A percentile compares a stretch with the other conserved stretches of the same genome.
phyloP scores from a whole-genome alignment of 345 rosid genomes.

The Moricandia arvensis region DNA sequence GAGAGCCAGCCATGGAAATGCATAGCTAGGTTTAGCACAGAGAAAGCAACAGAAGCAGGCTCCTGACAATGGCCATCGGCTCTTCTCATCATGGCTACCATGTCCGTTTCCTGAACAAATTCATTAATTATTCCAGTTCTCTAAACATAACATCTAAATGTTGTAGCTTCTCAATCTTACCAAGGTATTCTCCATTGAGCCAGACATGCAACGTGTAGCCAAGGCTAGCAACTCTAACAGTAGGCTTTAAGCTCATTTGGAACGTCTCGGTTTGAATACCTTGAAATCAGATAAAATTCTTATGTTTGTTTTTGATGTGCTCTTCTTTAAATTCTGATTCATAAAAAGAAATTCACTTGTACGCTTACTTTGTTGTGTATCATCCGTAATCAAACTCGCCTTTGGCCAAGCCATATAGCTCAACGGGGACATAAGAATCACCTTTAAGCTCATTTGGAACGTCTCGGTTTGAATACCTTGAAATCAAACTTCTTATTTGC shows the following conservation, averaged over 20 bases:
- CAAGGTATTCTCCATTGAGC: constrained; percentile 68
- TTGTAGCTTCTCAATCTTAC: constrained; percentile 36
- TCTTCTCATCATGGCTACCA: constrained; percentile 81
- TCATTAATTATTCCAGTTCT: neutral
- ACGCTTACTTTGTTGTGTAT: constrained; percentile 55
- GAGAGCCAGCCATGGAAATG: neutral
- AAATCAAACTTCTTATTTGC: constrained; percentile 53
- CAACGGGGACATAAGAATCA: constrained; percentile 44
- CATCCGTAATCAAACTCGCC: constrained; percentile 74
- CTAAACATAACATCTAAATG: neutral
- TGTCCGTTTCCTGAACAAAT: constrained; percentile 55
- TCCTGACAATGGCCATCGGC: neutral
- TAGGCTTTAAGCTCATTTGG: no score
- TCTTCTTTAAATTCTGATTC: neutral
- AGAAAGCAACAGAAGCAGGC: no score
- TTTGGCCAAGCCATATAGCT: constrained; percentile 52
- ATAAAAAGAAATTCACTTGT: neutral
- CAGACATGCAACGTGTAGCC: constrained; percentile 72
- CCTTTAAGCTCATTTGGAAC: constrained; percentile 34
- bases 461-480: constrained; percentile 47
- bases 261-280: no score
- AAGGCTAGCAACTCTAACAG: constrained; percentile 67
- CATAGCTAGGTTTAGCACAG: neutral
- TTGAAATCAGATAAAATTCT: neutral
- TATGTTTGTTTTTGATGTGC: neutral